Percentiles rank a stretch among this genome's conserved stretches.
Evolutionary conservation across 2,329 filamentous ascomycete genomes (phyloP).

Genomic region (Arthrobotrys sinensis): DNA sequence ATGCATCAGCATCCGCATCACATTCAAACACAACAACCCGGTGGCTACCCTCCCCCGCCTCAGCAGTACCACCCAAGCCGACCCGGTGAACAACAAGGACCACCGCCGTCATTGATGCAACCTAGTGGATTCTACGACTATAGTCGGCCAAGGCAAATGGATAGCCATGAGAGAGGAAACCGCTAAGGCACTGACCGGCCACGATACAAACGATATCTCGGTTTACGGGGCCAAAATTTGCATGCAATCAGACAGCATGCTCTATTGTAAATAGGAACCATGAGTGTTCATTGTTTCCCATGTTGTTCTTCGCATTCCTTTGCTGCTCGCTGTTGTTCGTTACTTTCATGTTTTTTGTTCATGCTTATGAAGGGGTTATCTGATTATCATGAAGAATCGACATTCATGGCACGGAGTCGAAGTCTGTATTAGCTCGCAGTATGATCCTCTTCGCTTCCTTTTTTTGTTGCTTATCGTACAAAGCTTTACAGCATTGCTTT

Average conservation of each 20-base stretch:
- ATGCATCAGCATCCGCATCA: constrained; percentile 56
- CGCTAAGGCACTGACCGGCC: constrained; percentile 2
- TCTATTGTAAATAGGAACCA: constrained; percentile 2
- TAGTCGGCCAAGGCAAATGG: constrained; percentile 51
- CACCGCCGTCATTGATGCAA: constrained; percentile 29
- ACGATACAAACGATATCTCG: neutral
- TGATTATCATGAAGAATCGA: constrained; percentile 22
- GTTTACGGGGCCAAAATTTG: neutral
- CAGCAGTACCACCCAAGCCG: constrained; percentile 51
- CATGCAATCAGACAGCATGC: neutral
- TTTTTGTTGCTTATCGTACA: neutral
- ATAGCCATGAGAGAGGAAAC: constrained; percentile 55
- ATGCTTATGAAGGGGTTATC: constrained; percentile 27
- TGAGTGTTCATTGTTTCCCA: no score
- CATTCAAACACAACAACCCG: constrained; percentile 50
- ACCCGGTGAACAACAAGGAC: constrained; percentile 30
- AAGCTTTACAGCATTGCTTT: neutral
- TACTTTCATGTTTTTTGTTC: constrained; percentile 2
- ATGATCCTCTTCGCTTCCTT: neutral
- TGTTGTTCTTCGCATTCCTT: neutral
- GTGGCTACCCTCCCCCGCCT: constrained; percentile 49
- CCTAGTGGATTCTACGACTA: constrained; percentile 44
- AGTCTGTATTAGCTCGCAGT: constrained; percentile 21
- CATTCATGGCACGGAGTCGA: constrained; percentile 20
- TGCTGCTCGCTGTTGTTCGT: neutral